Conservation (phyloP, 106 monocot genomes). For the Iris macrosiphon region DNA sequence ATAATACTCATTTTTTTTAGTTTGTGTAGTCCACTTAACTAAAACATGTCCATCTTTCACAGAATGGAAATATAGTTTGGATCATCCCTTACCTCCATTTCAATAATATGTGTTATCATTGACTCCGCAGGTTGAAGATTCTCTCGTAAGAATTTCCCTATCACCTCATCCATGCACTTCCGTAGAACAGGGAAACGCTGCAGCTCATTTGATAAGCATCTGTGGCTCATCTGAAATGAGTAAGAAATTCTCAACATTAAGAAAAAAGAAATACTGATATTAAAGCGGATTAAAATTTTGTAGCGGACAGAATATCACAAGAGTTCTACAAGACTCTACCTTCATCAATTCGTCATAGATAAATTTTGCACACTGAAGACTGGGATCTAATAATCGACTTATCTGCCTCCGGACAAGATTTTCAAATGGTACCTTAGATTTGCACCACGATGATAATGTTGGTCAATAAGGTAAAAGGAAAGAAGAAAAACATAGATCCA, state of each 20-base stretch:
- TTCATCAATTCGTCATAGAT: constrained; percentile 97
- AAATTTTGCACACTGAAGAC: constrained; percentile 95
- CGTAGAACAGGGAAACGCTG: constrained; percentile 87
- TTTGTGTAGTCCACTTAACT: not conserved
- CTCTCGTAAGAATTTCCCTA: constrained; percentile 86
- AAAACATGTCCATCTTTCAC: not conserved
- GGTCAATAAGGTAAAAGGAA: no score
- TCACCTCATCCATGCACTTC: constrained; percentile 92
- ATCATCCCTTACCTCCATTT: constrained; percentile 77
- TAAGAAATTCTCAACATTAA: no score
- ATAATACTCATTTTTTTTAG: no score
- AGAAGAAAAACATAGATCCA: not conserved
- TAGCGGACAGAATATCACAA: not conserved
- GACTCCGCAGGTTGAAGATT: constrained; percentile 90
- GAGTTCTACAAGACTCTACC: constrained; percentile 25
- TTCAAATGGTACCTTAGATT: constrained; percentile 90
- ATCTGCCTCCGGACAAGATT: constrained; percentile 95
- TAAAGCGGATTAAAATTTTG: not conserved
- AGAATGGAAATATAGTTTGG: not conserved
- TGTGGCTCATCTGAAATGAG: constrained; percentile 77
- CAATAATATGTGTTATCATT: constrained; percentile 93
- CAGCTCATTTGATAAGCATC: constrained; percentile 70
- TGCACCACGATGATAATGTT: not conserved
- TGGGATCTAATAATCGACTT: constrained; percentile 88
- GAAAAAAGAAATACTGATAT: no score